Evolutionary conservation across 129 eudicot species (phyloP).

Genomic region (Pittosporum tobira): DNA sequence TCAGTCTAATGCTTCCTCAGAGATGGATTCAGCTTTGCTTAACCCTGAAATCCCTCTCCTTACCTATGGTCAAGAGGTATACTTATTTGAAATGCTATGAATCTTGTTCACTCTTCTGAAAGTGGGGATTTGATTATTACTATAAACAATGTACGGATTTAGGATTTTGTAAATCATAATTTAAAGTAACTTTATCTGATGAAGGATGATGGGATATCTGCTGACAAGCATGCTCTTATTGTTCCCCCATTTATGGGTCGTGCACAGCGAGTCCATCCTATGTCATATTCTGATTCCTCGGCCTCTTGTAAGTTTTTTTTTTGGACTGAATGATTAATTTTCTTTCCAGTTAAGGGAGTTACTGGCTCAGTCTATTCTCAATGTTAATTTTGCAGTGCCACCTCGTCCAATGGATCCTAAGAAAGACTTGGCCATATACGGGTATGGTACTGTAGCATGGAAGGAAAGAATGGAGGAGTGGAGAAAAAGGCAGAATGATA

Average conservation of each 20-base stretch:
- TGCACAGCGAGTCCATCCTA: conserved; percentile 76
- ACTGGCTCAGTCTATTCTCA: background rate
- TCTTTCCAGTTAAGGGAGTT: background rate
- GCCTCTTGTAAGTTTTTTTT: conserved; percentile 51
- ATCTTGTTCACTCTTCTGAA: background rate
- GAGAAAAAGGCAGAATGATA: conserved; percentile 41
- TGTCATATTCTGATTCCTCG: conserved; percentile 43
- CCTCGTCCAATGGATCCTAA: conserved; percentile 54
- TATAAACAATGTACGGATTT: too few species aligned
- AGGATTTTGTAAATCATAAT: background rate
- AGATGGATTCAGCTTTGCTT: conserved; percentile 22
- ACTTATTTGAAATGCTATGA: background rate
- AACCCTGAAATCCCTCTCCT: conserved; percentile 44
- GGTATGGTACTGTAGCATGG: conserved; percentile 61
- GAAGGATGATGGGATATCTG: conserved; percentile 82
- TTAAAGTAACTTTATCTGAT: background rate
- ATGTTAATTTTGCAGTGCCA: conserved; percentile 29
- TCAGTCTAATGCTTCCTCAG: conserved; percentile 10
- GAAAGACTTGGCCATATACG: conserved; percentile 43
- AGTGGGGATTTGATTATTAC: too few species aligned
- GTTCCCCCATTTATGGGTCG: conserved; percentile 73
- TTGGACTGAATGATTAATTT: background rate
- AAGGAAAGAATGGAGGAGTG: conserved; percentile 48
- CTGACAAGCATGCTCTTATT: conserved; percentile 89
- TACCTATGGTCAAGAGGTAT: conserved; percentile 55